phyloP scores from a whole-genome alignment of 2,329 filamentous ascomycete species.

The Aspergillus aculeatinus region DNA sequence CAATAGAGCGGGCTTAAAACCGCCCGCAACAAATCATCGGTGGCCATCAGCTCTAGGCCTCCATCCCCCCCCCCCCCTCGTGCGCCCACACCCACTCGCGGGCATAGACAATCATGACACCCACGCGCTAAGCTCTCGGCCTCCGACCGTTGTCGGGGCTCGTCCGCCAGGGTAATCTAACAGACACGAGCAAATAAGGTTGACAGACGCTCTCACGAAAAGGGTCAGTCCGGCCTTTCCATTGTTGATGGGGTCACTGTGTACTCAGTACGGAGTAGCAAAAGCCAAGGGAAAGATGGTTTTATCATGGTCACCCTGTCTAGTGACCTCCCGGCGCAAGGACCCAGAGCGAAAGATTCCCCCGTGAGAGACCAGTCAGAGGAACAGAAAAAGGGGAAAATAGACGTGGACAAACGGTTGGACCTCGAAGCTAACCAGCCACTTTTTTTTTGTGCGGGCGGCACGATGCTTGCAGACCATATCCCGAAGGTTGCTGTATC shows the following conservation, averaged over 20 bases:
- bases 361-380: slow-evolving; percentile 2
- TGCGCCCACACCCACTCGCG: neutral
- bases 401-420: slow-evolving; percentile 5
- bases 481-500: neutral
- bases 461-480: neutral
- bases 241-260: no score
- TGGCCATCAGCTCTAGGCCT: neutral
- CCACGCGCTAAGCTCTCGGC: slow-evolving; percentile 13
- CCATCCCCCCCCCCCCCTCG: neutral
- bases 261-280: neutral
- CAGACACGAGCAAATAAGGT: slow-evolving; percentile 10
- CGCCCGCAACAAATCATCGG: neutral
- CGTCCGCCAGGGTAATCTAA: slow-evolving; percentile 7
- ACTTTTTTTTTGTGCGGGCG: neutral
- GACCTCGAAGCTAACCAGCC: slow-evolving; percentile 10
- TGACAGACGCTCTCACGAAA: slow-evolving; percentile 10
- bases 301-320: slow-evolving; percentile 3
- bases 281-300: neutral
- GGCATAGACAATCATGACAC: slow-evolving; percentile 4
- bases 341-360: neutral
- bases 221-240: neutral
- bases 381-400: slow-evolving; percentile 3
- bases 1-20: neutral
- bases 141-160: slow-evolving; percentile 16
- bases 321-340: slow-evolving; percentile 1